These are phyloP conservation scores for Inonotus obliquus DNA, from an alignment of 1,284 basidiomycete species.

Conservation along the genomic window DNA sequence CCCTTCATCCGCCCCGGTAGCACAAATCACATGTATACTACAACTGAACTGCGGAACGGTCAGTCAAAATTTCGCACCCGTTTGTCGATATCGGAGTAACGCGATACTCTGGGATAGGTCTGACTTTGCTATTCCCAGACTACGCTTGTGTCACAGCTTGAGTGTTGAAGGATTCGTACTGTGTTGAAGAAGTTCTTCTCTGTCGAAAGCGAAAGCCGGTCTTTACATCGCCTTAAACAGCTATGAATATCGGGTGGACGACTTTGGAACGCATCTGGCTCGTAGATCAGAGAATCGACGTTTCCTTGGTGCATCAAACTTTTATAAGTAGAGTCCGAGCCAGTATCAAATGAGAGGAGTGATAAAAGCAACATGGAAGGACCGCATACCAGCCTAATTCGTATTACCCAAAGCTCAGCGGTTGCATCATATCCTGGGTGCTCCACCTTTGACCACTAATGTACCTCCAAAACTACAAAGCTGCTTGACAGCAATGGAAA, in stretches of 20 bases:
- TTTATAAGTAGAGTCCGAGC: too few relatives aligned
- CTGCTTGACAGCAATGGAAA: too few relatives aligned
- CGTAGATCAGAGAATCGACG: conserved; percentile 82
- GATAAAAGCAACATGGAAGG: too few relatives aligned
- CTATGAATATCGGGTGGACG: too few relatives aligned
- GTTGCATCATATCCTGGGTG: too few relatives aligned
- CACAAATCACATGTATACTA: background rate
- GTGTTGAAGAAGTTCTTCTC: conserved; percentile 55
- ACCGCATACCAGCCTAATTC: too few relatives aligned
- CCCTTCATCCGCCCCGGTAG: background rate
- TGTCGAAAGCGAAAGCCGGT: conserved; percentile 37
- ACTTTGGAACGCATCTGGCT: conserved; percentile 56
- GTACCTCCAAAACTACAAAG: too few relatives aligned
- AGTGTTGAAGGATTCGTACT: conserved; percentile 32
- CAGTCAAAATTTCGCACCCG: conserved; percentile 72
- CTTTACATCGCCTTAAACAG: background rate
- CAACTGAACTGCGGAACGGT: conserved; percentile 49
- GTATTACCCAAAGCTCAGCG: too few relatives aligned
- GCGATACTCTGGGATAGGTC: background rate
- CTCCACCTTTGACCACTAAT: too few relatives aligned
- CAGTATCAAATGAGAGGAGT: too few relatives aligned
- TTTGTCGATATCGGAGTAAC: conserved; percentile 80
- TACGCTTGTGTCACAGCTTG: conserved; percentile 65
- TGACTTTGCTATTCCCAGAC: conserved; percentile 35
- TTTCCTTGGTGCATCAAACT: too few relatives aligned